Base-by-base conservation (phyloP, 1,284 basidiomycete species). In the Ustilago nuda region DNA sequence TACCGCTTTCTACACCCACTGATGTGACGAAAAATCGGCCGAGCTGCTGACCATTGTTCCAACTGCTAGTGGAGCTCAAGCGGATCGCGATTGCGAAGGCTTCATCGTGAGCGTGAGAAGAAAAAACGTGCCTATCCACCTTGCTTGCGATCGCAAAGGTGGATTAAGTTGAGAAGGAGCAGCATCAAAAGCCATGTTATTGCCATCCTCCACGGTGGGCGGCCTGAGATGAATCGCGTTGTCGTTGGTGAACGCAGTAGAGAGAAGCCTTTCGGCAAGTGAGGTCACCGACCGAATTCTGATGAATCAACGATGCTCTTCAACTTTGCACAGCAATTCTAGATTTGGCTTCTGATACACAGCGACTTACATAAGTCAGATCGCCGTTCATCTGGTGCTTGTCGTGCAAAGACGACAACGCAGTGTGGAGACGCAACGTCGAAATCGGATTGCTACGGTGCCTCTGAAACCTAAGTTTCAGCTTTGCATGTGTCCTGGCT, bases 81-180 rank as follows among this genome's bases (percentile, higher is more conserved):
- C 5, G 48, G 48, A 50, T 53, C 51, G 33, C 51, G 51, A 53
- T 53, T 37, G 33, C 51, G 51, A 53, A 36, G 51, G 51, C 23
- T 30, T 51, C 27, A 9, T 51, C 15, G 30, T 27, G 45, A 19
- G 9, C n/a, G 45, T 48, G n/a, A 9, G 8, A 8, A 9, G 8
- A 8, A 19, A 27, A 48, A 32, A 1, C 32, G 33, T 53, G 51
- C 35, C 51, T 53, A 53, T 53, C 51, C 35, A 19, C 35, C 33
- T 53, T 11, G 1, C 9, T 53, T 53, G 35, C 51, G n/a, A 53
- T 53, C 51, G 33, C 51, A 33, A 53, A 53, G 50, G 19, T 23
- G 8, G n/a, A 45, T 19, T 17, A 45, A 45, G 6, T 45, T 45
- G 9, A 17, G n/a, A 19, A 45, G 43, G 43, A 19, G 43, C 12